These are phyloP conservation scores for Acephala macrosclerotiorum DNA, from an alignment of 2,329 filamentous ascomycete genomes.

Conservation along the genomic window DNA sequence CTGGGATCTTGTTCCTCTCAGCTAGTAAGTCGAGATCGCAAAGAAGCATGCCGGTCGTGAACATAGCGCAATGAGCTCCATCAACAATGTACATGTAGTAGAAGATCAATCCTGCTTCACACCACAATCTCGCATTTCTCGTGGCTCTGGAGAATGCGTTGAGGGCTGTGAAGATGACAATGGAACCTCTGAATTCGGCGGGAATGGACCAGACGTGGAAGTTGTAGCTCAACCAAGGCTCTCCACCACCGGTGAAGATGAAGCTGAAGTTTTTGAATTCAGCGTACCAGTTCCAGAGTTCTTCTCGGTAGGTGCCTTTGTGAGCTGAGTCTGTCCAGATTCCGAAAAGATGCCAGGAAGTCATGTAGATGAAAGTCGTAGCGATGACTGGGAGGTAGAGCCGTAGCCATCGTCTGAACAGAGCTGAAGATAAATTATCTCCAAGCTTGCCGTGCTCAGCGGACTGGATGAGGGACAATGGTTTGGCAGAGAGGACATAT, in stretches of 20 bases:
- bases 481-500: constrained; percentile 54
- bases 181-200: constrained; percentile 68
- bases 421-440: constrained; percentile 52
- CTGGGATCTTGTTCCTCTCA: constrained; percentile 57
- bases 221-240: constrained; percentile 65
- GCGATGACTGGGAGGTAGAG: constrained; percentile 53
- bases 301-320: constrained; percentile 33
- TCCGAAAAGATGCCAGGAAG: constrained; percentile 39
- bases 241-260: constrained; percentile 64
- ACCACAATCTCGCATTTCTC: constrained; percentile 60
- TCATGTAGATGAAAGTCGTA: constrained; percentile 49
- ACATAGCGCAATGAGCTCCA: constrained; percentile 67
- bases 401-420: constrained; percentile 55
- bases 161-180: constrained; percentile 64
- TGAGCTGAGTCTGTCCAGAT: constrained; percentile 35
- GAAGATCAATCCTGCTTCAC: constrained; percentile 58
- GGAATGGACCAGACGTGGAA: constrained; percentile 66
- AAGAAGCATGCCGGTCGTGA: constrained; percentile 66
- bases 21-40: constrained; percentile 67
- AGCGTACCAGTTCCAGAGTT: constrained; percentile 42
- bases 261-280: constrained; percentile 76
- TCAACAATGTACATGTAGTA: constrained; percentile 76
- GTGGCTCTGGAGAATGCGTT: constrained; percentile 62
- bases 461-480: constrained; percentile 50
- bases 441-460: constrained; percentile 47